Evolutionary conservation across 2,329 filamentous ascomycete species (phyloP), one percentile per base, ranked within the genome.

Genomic region (Aspergillus aculeatus): DNA sequence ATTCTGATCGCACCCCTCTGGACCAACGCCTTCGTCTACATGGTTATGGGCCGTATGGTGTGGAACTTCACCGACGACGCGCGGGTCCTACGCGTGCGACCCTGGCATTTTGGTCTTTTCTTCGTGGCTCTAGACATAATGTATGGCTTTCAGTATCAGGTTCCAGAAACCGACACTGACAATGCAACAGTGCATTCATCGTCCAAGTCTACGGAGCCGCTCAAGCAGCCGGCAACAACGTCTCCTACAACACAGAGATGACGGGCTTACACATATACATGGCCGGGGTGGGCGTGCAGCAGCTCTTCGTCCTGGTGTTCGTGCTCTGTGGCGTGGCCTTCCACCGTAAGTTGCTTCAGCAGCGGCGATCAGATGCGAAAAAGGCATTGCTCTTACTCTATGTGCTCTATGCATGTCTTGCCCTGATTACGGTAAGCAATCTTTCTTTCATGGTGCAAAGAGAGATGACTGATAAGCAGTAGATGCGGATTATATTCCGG

Each of bases 21-120:
- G 50, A 52, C 50, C 3, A 52, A 52, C 32, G 50, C 50, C 19
- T 52, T 52, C 12, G 50, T 52, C 2, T 52, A 52, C 10, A 52
- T 52, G 50, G 32, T 52, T 11, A 52, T 52, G 50, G 50, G 50
- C 7, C 50, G 50, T 5, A 52, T 52, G 50, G 50, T 52, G 19
- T 52, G 50, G 50, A 52, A 52, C 16, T 52, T 52, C 31, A 52
- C 50, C 19, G 21, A 52, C 9, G 50, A 52, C 21, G 50, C 50
- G 19, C n/a, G 32, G 0, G 50, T 52, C 14, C 5, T 52, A 12
- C 3, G 31, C 5, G 32, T 52, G 5, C 19, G 32, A 12, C 50
- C 50, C 4, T 52, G 50, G 50, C 21, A 52, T 52, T 41, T 52
- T 3, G 50, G 50, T 4, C 2, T 41, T 1, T 38, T 26, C 9